Percentiles rank a stretch among this genome's conserved stretches.
phyloP scores from a whole-genome alignment of 257 asterid species.

The Nicotiana tomentosiformis region DNA sequence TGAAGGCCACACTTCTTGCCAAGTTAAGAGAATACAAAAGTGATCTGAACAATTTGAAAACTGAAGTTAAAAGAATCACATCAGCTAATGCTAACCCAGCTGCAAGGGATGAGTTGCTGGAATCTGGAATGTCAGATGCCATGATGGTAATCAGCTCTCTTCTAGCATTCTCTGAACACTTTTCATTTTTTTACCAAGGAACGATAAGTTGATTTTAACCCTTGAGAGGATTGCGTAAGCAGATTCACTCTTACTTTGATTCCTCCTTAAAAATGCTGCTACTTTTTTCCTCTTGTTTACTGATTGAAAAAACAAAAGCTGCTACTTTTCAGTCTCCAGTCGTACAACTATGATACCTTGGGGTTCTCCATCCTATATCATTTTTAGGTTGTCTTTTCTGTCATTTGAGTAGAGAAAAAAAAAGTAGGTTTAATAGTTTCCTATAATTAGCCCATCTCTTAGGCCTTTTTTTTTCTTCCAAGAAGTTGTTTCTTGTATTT shows the following conservation, averaged over 20 bases:
- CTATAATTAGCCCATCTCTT: background rate
- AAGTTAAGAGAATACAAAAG: conserved; percentile 15
- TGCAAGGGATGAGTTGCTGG: conserved; percentile 13
- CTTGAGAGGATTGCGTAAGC: background rate
- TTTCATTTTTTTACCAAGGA: background rate
- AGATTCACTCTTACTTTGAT: background rate
- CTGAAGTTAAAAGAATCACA: conserved; percentile 13
- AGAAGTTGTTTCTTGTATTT: background rate
- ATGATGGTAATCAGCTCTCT: conserved; percentile 8
- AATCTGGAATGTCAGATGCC: conserved; percentile 12
- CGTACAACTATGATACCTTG: background rate
- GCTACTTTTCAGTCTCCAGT: background rate
- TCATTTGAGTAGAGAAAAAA: background rate
- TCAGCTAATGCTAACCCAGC: conserved; percentile 7
- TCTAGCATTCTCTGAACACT: background rate
- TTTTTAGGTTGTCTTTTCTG: background rate
- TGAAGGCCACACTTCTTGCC: conserved; percentile 5
- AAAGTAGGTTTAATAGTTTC: background rate
- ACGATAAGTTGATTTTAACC: background rate
- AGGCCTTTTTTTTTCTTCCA: background rate
- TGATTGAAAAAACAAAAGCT: too few species aligned
- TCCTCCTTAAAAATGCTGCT: background rate
- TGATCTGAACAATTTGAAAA: conserved; percentile 14
- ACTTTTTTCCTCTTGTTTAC: too few species aligned
- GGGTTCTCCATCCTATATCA: background rate